Base-by-base conservation (phyloP, 108 stramenopile species). In the Parmales sp. region DNA sequence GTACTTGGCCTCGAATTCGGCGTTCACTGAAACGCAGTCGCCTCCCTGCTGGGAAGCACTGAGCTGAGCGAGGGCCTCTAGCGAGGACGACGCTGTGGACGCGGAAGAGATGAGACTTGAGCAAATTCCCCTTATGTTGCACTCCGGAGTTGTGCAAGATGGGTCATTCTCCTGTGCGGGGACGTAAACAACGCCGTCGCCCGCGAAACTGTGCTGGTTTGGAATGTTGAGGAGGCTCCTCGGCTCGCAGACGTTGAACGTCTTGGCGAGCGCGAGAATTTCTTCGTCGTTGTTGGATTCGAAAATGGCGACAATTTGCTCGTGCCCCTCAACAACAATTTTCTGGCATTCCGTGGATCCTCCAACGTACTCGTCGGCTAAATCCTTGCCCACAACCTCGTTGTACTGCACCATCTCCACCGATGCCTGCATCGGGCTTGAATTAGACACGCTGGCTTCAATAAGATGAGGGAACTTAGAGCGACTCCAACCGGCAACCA, bases 111-210 rank as follows among this genome's bases (percentile, higher is more conserved):
- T 65, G 68, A 81, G 60, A n/a, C 65, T 45, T 9, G 28, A 63
- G 65, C 92, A 91, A 22, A 90, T 69, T 29, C 67, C 46, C n/a
- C 69, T 69, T 65, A 97, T 91, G 67, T 91, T 92, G 71, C 92
- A 94, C 0, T 88, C 29, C 0, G 78, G 69, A 8, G 43, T 54
- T 0, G 73, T 63, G 70, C 91, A 93, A 18, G 80, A 60, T 1
- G 93, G 93, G 80, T 94, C 91, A 74, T 97, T 95, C 13, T 65
- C 71, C 73, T 97, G 96, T 1, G 87, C 82, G 34, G 83, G 79
- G 37, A 92, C 77, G 20, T 31, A 31, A 34, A 94, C 73, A 4
- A 94, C 66, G n/a, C 92, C 92, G 67, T 91, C 84, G 2, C 94
- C 93, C 60, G 92, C 76, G 44, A 91, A 88, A 6, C 72, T 6